phyloP scores from a whole-genome alignment of 305 asterid species.

The Fraxinus angustifolia region DNA sequence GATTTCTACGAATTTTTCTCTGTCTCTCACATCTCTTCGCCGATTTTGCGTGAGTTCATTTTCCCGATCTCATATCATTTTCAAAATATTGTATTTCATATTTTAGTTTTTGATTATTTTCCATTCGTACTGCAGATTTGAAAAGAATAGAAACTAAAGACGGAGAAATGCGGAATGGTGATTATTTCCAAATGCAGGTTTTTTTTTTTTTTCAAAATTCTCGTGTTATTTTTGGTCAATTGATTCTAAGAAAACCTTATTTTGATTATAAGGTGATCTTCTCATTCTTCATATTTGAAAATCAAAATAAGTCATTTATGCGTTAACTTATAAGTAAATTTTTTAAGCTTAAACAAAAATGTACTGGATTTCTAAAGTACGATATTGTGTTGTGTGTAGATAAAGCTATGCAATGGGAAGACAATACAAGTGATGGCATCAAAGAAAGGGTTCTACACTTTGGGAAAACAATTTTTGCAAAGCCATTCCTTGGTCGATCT shows the following conservation, averaged over 20 bases:
- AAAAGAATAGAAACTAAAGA: slow-evolving; percentile 51
- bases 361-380: slow-evolving; percentile 22
- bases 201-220: neutral
- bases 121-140: slow-evolving; percentile 49
- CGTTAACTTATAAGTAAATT: neutral
- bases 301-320: neutral
- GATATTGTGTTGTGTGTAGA: slow-evolving; percentile 51
- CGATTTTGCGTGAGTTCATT: slow-evolving; percentile 63
- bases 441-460: slow-evolving; percentile 74
- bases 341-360: neutral
- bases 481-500: slow-evolving; percentile 97
- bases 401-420: slow-evolving; percentile 96
- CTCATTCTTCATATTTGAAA: neutral
- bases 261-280: neutral
- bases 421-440: slow-evolving; percentile 79
- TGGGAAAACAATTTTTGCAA: slow-evolving; percentile 68
- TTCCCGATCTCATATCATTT: neutral
- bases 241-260: neutral
- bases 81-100: neutral
- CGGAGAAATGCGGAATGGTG: slow-evolving; percentile 63
- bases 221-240: neutral
- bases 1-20: slow-evolving; percentile 96
- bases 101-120: neutral
- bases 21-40: slow-evolving; percentile 77
- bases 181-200: slow-evolving; percentile 84